phyloP scores from a whole-genome alignment of 805 yeast species.

The Candida maltosa region DNA sequence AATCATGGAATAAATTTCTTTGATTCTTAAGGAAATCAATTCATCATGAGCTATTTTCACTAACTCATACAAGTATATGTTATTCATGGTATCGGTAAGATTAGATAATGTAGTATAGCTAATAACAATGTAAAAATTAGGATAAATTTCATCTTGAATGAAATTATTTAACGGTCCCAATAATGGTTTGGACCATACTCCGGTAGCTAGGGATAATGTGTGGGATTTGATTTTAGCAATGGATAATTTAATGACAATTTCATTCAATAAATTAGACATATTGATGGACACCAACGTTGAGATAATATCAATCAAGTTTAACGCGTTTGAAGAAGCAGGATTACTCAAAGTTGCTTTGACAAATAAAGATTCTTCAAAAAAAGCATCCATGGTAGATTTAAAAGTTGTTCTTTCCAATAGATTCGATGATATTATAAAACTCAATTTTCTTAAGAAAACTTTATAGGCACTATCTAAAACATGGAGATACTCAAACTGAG shows the following conservation, averaged over 20 bases:
- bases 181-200: constrained; percentile 37
- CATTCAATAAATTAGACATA: constrained; percentile 19
- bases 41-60: constrained; percentile 37
- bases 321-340: background rate
- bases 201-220: constrained; percentile 25
- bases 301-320: constrained; percentile 16
- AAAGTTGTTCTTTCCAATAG: constrained; percentile 1
- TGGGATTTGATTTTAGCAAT: constrained; percentile 30
- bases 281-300: constrained; percentile 16
- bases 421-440: constrained; percentile 18
- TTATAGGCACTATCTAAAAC: constrained; percentile 16
- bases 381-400: constrained; percentile 6
- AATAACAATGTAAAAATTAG: constrained; percentile 20
- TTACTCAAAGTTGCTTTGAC: constrained; percentile 1
- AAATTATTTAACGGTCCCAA: constrained; percentile 31
- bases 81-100: constrained; percentile 5
- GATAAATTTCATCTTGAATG: constrained; percentile 37
- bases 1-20: constrained; percentile 60
- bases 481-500: constrained; percentile 19
- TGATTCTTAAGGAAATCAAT: constrained; percentile 45
- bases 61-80: constrained; percentile 21
- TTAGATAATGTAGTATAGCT: constrained; percentile 6
- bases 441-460: constrained; percentile 26
- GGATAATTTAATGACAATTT: constrained; percentile 34
- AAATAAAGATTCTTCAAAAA: constrained; percentile 10